Evolutionary conservation across 441 rosid species (phyloP).

Genomic region (Macaranga tanarius): DNA sequence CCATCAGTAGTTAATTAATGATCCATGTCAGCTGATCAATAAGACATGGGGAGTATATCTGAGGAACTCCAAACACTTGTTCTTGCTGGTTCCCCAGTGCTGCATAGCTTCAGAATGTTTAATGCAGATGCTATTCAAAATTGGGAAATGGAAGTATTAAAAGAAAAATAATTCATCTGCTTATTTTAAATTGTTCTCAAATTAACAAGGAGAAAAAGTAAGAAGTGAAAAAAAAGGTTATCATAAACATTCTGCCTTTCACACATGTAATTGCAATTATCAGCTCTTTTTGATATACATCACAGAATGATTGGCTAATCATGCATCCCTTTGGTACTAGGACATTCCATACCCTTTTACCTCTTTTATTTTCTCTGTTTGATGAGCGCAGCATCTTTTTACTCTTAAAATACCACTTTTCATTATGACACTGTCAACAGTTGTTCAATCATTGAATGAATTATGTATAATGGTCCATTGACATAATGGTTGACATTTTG

Average conservation of each 20-base stretch:
- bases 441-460: not conserved
- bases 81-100: not conserved
- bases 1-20: too few relatives aligned
- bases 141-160: too few relatives aligned
- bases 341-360: not conserved
- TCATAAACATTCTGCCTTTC: not conserved
- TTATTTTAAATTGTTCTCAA: too few relatives aligned
- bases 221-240: not conserved
- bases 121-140: too few relatives aligned
- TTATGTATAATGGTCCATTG: not conserved
- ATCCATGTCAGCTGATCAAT: not conserved
- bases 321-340: not conserved
- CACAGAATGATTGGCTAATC: not conserved
- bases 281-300: not conserved
- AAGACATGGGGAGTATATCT: not conserved
- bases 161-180: not conserved
- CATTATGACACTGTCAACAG: not conserved
- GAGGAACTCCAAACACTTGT: not conserved
- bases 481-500: not conserved
- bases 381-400: not conserved
- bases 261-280: not conserved
- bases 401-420: not conserved
- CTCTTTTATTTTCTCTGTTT: not conserved
- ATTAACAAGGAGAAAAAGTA: not conserved
- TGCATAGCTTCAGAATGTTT: too few relatives aligned